These are phyloP conservation scores for Cladophialophora bantiana DNA, from an alignment of 2,329 filamentous ascomycete species.

Conservation along the genomic window DNA sequence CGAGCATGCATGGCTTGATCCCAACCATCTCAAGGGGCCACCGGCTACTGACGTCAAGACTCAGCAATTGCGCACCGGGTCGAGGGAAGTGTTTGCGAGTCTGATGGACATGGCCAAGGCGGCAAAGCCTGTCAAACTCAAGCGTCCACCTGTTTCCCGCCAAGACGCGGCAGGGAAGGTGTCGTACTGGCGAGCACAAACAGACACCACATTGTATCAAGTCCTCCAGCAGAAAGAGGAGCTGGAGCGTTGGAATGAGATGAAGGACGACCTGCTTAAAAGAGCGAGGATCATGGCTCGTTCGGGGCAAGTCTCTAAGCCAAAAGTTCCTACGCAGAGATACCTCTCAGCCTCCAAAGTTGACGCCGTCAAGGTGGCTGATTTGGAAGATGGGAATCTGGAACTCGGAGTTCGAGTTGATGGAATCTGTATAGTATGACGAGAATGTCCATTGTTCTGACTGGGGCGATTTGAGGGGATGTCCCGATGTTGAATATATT, in stretches of 20 bases:
- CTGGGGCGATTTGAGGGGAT: background rate
- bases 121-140: conserved; percentile 50
- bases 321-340: background rate
- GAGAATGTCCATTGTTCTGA: background rate
- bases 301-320: background rate
- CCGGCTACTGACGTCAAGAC: conserved; percentile 14
- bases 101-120: conserved; percentile 54
- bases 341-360: background rate
- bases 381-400: conserved; percentile 9
- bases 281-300: conserved; percentile 28
- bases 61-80: conserved; percentile 50
- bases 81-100: conserved; percentile 51
- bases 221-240: conserved; percentile 54
- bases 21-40: conserved; percentile 34
- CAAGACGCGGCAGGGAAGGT: conserved; percentile 3
- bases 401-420: conserved; percentile 19
- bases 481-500: background rate
- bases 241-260: conserved; percentile 52
- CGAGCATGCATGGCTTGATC: conserved; percentile 53
- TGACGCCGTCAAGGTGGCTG: background rate
- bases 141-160: conserved; percentile 23
- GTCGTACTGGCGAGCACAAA: conserved; percentile 49
- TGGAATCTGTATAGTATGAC: conserved; percentile 24
- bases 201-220: conserved; percentile 53
- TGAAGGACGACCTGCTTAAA: conserved; percentile 31